Evolutionary conservation across 169 alveolate genomes (phyloP).

Genomic region (Toxoplasma gondii): DNA sequence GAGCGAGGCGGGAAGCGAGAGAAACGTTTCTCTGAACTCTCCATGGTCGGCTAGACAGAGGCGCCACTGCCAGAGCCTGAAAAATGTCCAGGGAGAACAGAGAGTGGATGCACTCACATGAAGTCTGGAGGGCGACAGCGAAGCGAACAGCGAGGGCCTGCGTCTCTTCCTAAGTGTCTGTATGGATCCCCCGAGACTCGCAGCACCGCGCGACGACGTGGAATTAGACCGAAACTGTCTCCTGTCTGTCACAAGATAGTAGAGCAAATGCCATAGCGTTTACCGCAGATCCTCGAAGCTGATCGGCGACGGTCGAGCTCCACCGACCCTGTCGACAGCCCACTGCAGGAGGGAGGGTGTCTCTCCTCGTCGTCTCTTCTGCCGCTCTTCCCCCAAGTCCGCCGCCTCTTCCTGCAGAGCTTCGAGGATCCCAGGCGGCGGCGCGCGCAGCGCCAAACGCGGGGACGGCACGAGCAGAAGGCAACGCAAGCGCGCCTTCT

Average conservation of each 20-base stretch:
- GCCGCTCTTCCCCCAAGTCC: neutral
- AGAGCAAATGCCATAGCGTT: too few relatives aligned
- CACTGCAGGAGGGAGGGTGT: neutral
- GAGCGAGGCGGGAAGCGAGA: neutral
- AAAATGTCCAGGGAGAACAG: neutral
- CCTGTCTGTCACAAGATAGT: neutral
- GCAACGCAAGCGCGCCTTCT: neutral
- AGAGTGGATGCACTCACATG: neutral
- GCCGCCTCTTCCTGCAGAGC: neutral
- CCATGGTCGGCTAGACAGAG: neutral
- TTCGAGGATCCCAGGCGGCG: neutral
- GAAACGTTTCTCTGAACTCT: neutral
- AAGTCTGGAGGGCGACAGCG: neutral
- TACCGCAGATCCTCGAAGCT: neutral
- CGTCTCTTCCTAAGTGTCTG: too few relatives aligned
- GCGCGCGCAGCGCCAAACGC: neutral
- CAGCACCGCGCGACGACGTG: too few relatives aligned
- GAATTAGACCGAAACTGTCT: too few relatives aligned
- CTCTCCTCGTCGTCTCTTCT: neutral
- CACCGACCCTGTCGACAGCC: neutral
- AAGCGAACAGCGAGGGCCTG: neutral
- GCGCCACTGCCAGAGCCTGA: conserved; percentile 24
- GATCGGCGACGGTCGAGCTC: neutral
- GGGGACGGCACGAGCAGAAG: conserved; percentile 13
- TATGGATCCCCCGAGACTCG: too few relatives aligned